These are phyloP conservation scores for Orychophragmus violaceus DNA, from an alignment of 345 rosid species.

Conservation along the genomic window DNA sequence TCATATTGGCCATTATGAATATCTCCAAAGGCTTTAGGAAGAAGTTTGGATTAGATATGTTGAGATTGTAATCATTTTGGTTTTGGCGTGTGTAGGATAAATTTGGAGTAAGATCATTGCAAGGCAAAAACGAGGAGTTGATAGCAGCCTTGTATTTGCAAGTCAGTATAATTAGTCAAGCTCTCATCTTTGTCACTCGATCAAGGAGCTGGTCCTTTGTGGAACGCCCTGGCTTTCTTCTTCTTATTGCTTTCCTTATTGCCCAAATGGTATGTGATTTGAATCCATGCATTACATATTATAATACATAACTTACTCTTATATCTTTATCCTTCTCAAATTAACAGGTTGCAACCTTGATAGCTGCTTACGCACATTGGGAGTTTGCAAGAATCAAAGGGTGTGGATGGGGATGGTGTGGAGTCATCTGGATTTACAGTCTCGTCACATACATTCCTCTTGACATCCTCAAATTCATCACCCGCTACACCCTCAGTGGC, in stretches of 20 bases:
- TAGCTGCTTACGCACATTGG: conserved; percentile 68
- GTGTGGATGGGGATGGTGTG: conserved; percentile 95
- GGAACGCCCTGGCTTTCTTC: conserved; percentile 76
- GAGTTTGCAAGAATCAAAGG: conserved; percentile 61
- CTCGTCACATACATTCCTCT: conserved; percentile 68
- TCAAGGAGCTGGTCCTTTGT: conserved; percentile 79
- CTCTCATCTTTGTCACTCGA: conserved; percentile 88
- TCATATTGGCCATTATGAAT: background rate
- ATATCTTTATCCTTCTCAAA: background rate
- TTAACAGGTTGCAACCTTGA: conserved; percentile 60
- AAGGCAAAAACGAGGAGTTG: conserved; percentile 41
- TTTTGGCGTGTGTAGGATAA: conserved; percentile 38
- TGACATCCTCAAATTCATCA: conserved; percentile 67
- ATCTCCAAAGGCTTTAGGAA: background rate
- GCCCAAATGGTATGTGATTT: conserved; percentile 60
- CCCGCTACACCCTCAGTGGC: conserved; percentile 60
- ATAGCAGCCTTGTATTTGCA: conserved; percentile 82
- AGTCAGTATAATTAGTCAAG: conserved; percentile 91
- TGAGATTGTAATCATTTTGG: background rate
- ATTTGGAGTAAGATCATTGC: conserved; percentile 63
- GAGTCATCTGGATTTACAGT: conserved; percentile 76
- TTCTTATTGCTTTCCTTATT: conserved; percentile 53
- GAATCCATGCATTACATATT: background rate
- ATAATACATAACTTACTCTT: background rate
- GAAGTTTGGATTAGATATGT: background rate